Percentiles rank a stretch among this genome's conserved stretches.
These are phyloP conservation scores for Scutellaria galericulata DNA, from an alignment of 257 asterid genomes.

Conservation along the genomic window DNA sequence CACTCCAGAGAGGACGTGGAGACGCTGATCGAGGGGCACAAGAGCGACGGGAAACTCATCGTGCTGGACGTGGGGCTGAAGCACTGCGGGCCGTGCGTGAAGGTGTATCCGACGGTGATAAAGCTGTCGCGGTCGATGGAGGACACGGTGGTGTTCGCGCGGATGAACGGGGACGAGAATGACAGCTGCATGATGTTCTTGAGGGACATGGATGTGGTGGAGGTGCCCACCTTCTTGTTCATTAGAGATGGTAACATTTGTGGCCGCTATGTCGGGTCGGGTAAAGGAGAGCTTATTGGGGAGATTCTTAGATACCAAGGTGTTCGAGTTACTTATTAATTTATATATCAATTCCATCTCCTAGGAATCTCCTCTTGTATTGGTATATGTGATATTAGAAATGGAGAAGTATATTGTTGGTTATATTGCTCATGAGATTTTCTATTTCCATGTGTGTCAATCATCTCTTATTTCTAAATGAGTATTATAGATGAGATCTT, in stretches of 20 bases:
- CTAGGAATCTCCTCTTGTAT: no score
- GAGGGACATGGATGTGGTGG: constrained; percentile 83
- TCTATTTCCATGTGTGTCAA: no score
- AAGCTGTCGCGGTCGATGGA: constrained; percentile 84
- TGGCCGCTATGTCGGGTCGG: constrained; percentile 96
- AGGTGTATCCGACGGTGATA: constrained; percentile 90
- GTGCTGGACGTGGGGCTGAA: constrained; percentile 93
- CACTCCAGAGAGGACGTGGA: constrained; percentile 82
- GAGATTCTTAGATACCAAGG: constrained; percentile 95
- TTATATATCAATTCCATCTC: no score
- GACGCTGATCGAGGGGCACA: constrained; percentile 62
- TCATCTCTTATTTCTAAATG: no score
- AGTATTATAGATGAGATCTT: no score
- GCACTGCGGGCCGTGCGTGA: constrained; percentile 98
- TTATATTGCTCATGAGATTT: no score
- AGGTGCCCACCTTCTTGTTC: constrained; percentile 95
- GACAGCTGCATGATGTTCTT: constrained; percentile 93
- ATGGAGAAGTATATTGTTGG: no score
- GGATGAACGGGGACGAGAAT: constrained; percentile 98
- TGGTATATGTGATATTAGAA: no score
- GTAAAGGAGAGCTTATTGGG: constrained; percentile 96
- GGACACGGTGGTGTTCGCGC: constrained; percentile 78
- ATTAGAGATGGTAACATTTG: constrained; percentile 76
- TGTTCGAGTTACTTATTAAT: constrained; percentile 68
- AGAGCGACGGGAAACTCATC: constrained; percentile 54